Conservation (phyloP, 1,284 basidiomycete species). For the Rhodotorula sp. region DNA sequence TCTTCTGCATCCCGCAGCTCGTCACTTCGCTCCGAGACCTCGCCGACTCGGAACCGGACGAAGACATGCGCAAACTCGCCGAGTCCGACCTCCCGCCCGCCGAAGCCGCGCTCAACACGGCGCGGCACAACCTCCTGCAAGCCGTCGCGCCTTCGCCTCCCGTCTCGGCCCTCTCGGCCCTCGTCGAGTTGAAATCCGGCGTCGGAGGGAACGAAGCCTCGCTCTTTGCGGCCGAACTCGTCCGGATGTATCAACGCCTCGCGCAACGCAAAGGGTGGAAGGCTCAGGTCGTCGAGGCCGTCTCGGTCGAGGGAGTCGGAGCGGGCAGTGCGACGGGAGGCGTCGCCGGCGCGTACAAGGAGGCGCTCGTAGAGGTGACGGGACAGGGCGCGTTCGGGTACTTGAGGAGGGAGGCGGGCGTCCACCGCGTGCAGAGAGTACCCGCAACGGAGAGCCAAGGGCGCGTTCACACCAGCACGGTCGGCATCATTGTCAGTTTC, state of each 20-base stretch:
- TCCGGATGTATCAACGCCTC: conserved; percentile 77
- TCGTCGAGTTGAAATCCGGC: conserved; percentile 88
- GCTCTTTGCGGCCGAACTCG: conserved; percentile 74
- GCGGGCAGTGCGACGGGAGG: conserved; percentile 2
- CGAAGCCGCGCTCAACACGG: conserved; percentile 54
- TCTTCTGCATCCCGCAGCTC: conserved; percentile 8
- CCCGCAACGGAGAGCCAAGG: conserved; percentile 85
- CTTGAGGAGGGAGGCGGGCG: conserved; percentile 86
- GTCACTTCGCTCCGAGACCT: conserved; percentile 25
- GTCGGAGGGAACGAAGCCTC: conserved; percentile 88
- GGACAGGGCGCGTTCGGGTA: conserved; percentile 74
- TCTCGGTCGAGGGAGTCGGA: conserved; percentile 29
- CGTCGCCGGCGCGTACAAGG: conserved; percentile 48
- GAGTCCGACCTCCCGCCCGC: conserved; percentile 65
- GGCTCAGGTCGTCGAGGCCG: conserved; percentile 46
- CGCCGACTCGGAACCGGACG: conserved; percentile 54
- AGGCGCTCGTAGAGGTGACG: conserved; percentile 78
- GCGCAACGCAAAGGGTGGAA: conserved; percentile 56
- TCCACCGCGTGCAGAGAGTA: conserved; percentile 92
- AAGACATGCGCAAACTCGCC: conserved; percentile 72
- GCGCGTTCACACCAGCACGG: conserved; percentile 88
- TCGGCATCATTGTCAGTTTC: conserved; percentile 73
- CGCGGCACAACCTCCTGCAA: conserved; percentile 62
- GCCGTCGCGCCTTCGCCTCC: conserved; percentile 69
- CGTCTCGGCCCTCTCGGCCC: conserved; percentile 66